phyloP scores from a whole-genome alignment of 2,329 filamentous ascomycete species.

The Zelopaecilomyces penicillatus region DNA sequence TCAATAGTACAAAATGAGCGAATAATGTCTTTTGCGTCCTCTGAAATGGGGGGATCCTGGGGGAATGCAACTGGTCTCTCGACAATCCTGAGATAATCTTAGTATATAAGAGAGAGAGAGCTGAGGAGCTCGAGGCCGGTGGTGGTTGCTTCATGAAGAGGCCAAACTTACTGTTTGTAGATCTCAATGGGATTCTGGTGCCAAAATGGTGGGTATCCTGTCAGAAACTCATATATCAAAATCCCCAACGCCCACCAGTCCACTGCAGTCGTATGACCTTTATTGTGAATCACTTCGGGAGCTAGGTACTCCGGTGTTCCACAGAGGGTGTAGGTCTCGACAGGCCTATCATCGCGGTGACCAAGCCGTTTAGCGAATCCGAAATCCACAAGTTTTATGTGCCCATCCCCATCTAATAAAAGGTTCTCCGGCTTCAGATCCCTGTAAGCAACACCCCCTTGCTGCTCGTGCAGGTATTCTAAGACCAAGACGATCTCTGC shows the following conservation, averaged over 20 bases:
- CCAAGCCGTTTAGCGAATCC: constrained; percentile 76
- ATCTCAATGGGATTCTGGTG: constrained; percentile 81
- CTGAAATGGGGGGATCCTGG: constrained; percentile 53
- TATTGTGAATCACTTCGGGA: constrained; percentile 77
- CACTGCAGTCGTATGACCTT: constrained; percentile 66
- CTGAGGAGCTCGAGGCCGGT: not conserved
- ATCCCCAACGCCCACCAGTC: constrained; percentile 88
- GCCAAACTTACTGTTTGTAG: constrained; percentile 58
- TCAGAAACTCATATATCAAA: constrained; percentile 75
- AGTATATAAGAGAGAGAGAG: not conserved
- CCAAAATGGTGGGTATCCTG: constrained; percentile 81
- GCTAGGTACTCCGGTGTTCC: constrained; percentile 79
- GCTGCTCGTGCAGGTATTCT: constrained; percentile 70
- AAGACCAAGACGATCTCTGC: constrained; percentile 77
- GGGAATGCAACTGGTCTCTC: constrained; percentile 71
- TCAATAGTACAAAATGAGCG: constrained; percentile 70
- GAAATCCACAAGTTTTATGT: constrained; percentile 78
- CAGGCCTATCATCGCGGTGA: constrained; percentile 36
- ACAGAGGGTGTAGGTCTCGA: constrained; percentile 75
- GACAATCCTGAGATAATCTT: constrained; percentile 54
- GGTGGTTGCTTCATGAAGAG: not conserved
- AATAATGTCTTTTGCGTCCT: constrained; percentile 66
- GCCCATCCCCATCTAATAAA: constrained; percentile 65
- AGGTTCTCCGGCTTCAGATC: constrained; percentile 81
- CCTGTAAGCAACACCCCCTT: constrained; percentile 70